phyloP scores from a whole-genome alignment of 1,284 basidiomycete species.

The Leccinum variabile region DNA sequence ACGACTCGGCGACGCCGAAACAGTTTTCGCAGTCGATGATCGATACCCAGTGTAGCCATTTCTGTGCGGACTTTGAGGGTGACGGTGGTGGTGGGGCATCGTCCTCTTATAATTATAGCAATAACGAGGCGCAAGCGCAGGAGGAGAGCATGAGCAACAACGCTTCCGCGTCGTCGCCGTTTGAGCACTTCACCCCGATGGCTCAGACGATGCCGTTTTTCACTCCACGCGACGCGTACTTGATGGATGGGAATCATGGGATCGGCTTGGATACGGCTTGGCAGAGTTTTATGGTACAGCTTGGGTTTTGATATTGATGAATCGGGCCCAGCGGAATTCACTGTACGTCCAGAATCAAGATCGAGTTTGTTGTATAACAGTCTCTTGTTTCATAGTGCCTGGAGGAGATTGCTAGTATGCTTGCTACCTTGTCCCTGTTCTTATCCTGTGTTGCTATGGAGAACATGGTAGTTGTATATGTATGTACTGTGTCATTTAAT shows the following conservation, averaged over 20 bases:
- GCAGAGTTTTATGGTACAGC: slow-evolving; percentile 66
- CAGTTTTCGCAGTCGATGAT: slow-evolving; percentile 31
- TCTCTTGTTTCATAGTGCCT: background rate
- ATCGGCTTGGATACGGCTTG: slow-evolving; percentile 57
- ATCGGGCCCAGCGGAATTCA: background rate
- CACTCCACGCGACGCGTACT: slow-evolving; percentile 4
- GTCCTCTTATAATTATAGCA: background rate
- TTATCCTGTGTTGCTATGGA: background rate
- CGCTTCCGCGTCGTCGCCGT: background rate
- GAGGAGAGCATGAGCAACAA: background rate
- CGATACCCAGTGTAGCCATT: slow-evolving; percentile 29
- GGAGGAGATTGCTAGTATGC: background rate
- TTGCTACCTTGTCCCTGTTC: background rate
- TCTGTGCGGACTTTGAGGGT: slow-evolving; percentile 22
- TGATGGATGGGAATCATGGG: slow-evolving; percentile 15
- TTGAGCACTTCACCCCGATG: slow-evolving; percentile 17
- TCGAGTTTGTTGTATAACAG: background rate
- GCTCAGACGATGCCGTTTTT: slow-evolving; percentile 18
- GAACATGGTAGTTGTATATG: background rate
- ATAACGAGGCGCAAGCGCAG: background rate
- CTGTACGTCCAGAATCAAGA: background rate
- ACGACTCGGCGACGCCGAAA: slow-evolving; percentile 17
- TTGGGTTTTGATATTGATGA: slow-evolving; percentile 49
- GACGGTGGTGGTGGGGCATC: background rate
- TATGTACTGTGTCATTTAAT: background rate